Evolutionary conservation across 2,329 filamentous ascomycete species (phyloP), one percentile per base, ranked within the genome.

Genomic region (Cytospora mali): DNA sequence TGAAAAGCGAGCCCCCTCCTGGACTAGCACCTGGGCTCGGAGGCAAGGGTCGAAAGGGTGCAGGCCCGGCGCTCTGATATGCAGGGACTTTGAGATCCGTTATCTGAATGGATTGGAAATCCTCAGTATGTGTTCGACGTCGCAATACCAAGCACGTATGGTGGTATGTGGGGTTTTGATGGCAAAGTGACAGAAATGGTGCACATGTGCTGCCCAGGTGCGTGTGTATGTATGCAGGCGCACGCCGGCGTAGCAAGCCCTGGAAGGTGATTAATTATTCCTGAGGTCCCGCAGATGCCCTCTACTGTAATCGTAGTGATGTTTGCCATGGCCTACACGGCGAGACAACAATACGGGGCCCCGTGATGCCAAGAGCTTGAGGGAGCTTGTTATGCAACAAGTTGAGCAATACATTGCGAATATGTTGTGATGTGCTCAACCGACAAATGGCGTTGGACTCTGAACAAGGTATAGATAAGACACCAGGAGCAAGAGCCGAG

Each of bases 391-490:
- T 42, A 60, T 63, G 52, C n/a, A 57, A 46, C 61, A 58, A 60
- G 49, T 23, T 55, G 54, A 56, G 48, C 61, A 49, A 65, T 52
- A 42, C 53, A 54, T 62, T 28, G 63, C 63, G 56, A 65, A 62
- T 60, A 63, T 65, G 60, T 63, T 62, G 63, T 57, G 56, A 62
- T 63, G 53, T 39, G 29, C 25, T 28, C 11, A 25, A 28, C 23
- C 29, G 31, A 35, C 35, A 25, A 56, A 35, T 53, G 51, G 27
- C 7, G 33, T 49, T 28, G 33, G 58, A 42, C 35, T 31, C 39
- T 48, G 59, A n/a, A 46, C 50, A 25, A 39, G 48, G 13, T 31
- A 29, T 27, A 59, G 55, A 62, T 56, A 59, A 46, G 42, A 46
- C 42, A n/a, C n/a, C n/a, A 46, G 42, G n/a, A 46, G 42, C 42